Evolutionary conservation across 2,329 filamentous ascomycete genomes (phyloP).

Genomic region (Biscogniauxia marginata): DNA sequence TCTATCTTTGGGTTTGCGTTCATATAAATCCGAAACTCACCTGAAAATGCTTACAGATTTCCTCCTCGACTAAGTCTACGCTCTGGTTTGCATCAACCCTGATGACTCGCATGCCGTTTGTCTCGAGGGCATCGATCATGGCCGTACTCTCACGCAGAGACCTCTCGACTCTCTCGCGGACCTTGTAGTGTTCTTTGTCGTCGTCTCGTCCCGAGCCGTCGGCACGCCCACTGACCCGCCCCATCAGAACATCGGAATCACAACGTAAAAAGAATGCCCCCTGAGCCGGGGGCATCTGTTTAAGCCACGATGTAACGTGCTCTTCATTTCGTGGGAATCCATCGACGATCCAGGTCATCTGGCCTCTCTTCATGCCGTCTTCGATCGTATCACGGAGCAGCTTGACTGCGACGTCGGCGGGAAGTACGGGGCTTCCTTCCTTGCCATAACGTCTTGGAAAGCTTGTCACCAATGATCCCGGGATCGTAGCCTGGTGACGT

Average conservation of each 20-base stretch:
- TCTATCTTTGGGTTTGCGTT: neutral
- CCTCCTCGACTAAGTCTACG: conserved; percentile 9
- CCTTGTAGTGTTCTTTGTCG: conserved; percentile 8
- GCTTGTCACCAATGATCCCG: conserved; percentile 22
- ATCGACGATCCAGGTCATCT: conserved; percentile 21
- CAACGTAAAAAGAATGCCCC: conserved; percentile 14
- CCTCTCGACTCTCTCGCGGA: conserved; percentile 14
- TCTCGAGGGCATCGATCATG: conserved; percentile 12
- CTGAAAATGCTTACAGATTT: conserved; percentile 12
- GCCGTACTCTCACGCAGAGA: conserved; percentile 3
- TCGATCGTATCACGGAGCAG: conserved; percentile 17
- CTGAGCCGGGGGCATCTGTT: conserved; percentile 9
- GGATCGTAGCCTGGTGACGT: conserved; percentile 18
- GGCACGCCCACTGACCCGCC: conserved; percentile 13
- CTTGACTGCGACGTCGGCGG: conserved; percentile 9
- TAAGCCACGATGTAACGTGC: conserved; percentile 14
- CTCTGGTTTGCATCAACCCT: conserved; percentile 13
- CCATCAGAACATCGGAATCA: conserved; percentile 7
- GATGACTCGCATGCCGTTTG: conserved; percentile 6
- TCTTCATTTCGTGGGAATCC: conserved; percentile 19
- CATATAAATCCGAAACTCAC: conserved; percentile 5
- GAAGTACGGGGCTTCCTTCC: conserved; percentile 12
- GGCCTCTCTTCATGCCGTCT: conserved; percentile 7
- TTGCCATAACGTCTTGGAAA: conserved; percentile 14
- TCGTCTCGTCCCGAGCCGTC: conserved; percentile 15